Evolutionary conservation across 352 stramenopile genomes (phyloP), one percentile per base, ranked within the genome.

Genomic region (Phytophthora melonis): DNA sequence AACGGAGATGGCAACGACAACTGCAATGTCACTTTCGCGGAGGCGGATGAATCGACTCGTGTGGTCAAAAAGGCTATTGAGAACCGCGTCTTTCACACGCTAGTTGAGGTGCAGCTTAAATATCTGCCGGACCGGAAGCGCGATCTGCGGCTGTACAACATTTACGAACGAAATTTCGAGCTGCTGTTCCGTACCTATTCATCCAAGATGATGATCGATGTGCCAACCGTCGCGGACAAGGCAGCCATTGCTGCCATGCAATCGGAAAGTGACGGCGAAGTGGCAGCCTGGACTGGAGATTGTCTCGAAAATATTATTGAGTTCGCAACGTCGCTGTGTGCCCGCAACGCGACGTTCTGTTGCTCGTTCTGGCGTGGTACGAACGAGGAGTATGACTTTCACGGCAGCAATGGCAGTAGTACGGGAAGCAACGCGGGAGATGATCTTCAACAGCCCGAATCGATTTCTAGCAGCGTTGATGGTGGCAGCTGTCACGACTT

Each of bases 221-320:
- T 94, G 49, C 88, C 88, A 18, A 94, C 88, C 3, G 50, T 93
- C 13, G 84, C 86, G 30, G 88, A 94, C 63, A 89, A 93, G 68
- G 81, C 79, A 5, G 82, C 80, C 11, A 60, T 93, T 32, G 74
- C 84, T 34, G 86, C 85, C 56, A 89, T 93, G 81, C 83, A 93
- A 68, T 79, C 84, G 0, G 86, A 94, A 67, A 89, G 74, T 45
- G 75, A 84, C 23, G 85, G 74, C 13, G 86, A 91, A 66, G 72
- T 90, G 19, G 75, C 64, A 1, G 75, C 76, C 4, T 95, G 88
- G 88, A 86, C 80, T 9, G 88, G 88, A 16, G 88, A 95, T 67
- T 93, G 88, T 30, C 70, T 95, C 2, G 88, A 95, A 39, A 88
- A 92, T 67, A 81, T 95, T 66, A 89, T 95, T 63, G 84, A 89